Base-by-base conservation (phyloP, 1,284 basidiomycete species). In the Microbotryum scabiosae region DNA sequence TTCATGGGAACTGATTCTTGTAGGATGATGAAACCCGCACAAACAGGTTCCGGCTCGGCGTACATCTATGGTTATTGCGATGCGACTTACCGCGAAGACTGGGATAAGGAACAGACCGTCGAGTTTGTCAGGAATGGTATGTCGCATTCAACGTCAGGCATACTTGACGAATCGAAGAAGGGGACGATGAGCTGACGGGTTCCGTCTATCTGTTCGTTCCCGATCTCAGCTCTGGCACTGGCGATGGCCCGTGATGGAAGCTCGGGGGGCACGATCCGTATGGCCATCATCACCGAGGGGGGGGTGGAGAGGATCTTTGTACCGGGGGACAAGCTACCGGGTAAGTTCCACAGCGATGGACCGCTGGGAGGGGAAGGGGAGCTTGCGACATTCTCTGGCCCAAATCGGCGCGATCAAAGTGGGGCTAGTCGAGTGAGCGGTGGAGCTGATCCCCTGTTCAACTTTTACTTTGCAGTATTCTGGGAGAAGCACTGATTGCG, bases 21-120 rank as follows among this genome's bases (percentile, higher is more conserved):
- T n/a, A n/a, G n/a, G n/a, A n/a, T n/a, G 30, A 9, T 30, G 7
- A 30, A 30, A 30, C 1, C 14, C 20, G 36, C 51, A 12, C 45
- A 28, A 51, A n/a, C 64, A 90, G 89, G 90, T 41, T 96, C 91
- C 59, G 96, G 96, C 18, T 97, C 92, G 48, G 90, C 92, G 14
- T 99, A 97, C 75, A 92, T 98, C 21, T 98, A 98, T 73, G 96
- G 94, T 53, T 98, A 96, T 78, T 98, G 96, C 74, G 96, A 99
- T 75, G 90, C 96, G 32, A 97, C 91, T n/a, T 99, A 89, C 77
- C 79, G 84, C 74, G 90, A 94, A 44, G 90, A 88, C n/a, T 94
- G 90, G 93, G 84, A 82, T 4, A 82, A 83, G 69, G 89, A 92
- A 49, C 83, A 97, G 78, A 97, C 93, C 0, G 77, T 99, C 62